Evolutionary conservation across 192 early-diverging fungal species (phyloP).

Genomic region (Coemansia sp.): DNA sequence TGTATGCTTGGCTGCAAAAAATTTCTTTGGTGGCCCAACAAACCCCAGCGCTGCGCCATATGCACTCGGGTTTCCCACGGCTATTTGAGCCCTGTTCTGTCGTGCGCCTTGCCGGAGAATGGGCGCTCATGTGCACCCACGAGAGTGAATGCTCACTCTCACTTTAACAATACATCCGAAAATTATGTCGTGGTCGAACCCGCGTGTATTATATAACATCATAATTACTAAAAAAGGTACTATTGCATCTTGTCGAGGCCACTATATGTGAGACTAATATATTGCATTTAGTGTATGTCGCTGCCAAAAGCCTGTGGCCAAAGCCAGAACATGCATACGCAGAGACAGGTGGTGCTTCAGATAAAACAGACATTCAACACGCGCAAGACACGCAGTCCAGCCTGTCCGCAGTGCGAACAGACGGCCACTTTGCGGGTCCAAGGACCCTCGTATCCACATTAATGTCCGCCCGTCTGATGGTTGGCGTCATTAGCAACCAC

Average conservation of each 20-base stretch:
- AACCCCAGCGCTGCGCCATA: slow-evolving; percentile 5
- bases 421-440: slow-evolving; percentile 47
- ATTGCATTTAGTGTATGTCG: not conserved
- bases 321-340: not conserved
- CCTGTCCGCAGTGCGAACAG: slow-evolving; percentile 6
- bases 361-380: slow-evolving; percentile 55
- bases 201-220: not conserved
- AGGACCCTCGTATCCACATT: slow-evolving; percentile 41
- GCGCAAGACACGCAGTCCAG: slow-evolving; percentile 50
- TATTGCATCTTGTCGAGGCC: not conserved
- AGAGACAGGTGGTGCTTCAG: slow-evolving; percentile 32
- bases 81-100: not conserved
- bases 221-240: not conserved
- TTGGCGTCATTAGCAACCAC: slow-evolving; percentile 42
- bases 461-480: slow-evolving; percentile 54
- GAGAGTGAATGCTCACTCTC: not conserved
- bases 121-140: not conserved
- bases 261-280: not conserved
- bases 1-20: not conserved
- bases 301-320: not conserved
- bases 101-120: not conserved
- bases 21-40: slow-evolving; percentile 2
- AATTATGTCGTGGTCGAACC: not conserved
- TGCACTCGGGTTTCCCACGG: slow-evolving; percentile 9
- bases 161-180: not conserved